Evolutionary conservation across 2,329 filamentous ascomycete species (phyloP).

Genomic region (Microcera coccophila): DNA sequence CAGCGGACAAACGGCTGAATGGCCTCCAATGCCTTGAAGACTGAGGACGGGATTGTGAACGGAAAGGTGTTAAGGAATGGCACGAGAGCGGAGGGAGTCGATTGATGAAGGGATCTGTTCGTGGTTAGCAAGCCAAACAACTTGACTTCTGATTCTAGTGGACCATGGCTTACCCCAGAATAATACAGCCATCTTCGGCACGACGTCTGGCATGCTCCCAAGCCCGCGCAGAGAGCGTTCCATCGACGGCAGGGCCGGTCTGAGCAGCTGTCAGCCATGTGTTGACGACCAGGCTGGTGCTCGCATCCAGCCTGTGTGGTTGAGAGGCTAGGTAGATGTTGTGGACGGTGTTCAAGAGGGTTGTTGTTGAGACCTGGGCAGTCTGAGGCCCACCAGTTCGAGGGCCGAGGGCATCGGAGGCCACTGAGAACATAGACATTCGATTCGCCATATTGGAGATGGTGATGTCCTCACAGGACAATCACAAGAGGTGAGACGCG

Average conservation of each 20-base stretch:
- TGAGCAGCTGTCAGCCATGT: slow-evolving; percentile 85
- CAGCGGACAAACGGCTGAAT: slow-evolving; percentile 83
- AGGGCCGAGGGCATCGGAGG: slow-evolving; percentile 58
- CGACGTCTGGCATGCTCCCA: slow-evolving; percentile 96
- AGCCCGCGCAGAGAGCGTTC: slow-evolving; percentile 70
- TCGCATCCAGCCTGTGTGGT: slow-evolving; percentile 83
- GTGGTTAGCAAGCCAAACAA: slow-evolving; percentile 12
- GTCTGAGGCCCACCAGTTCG: slow-evolving; percentile 63
- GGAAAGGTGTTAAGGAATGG: slow-evolving; percentile 82
- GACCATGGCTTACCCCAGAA: slow-evolving; percentile 64
- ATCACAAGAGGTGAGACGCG: slow-evolving; percentile 28
- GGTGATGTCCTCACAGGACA: slow-evolving; percentile 39
- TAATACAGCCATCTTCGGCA: slow-evolving; percentile 91
- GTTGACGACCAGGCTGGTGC: slow-evolving; percentile 89
- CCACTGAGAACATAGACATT: slow-evolving; percentile 67
- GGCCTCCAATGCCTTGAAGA: slow-evolving; percentile 76
- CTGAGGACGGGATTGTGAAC: slow-evolving; percentile 67
- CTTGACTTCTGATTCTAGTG: not conserved
- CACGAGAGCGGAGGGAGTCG: slow-evolving; percentile 76
- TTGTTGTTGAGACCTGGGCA: slow-evolving; percentile 85
- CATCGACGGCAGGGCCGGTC: slow-evolving; percentile 70
- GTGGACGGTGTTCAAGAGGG: slow-evolving; percentile 86
- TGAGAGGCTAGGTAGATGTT: slow-evolving; percentile 78
- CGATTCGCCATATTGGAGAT: slow-evolving; percentile 53
- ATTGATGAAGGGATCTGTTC: slow-evolving; percentile 79